These are phyloP conservation scores for Xylaria sp. DNA, from an alignment of 2,329 filamentous ascomycete species.

Conservation along the genomic window DNA sequence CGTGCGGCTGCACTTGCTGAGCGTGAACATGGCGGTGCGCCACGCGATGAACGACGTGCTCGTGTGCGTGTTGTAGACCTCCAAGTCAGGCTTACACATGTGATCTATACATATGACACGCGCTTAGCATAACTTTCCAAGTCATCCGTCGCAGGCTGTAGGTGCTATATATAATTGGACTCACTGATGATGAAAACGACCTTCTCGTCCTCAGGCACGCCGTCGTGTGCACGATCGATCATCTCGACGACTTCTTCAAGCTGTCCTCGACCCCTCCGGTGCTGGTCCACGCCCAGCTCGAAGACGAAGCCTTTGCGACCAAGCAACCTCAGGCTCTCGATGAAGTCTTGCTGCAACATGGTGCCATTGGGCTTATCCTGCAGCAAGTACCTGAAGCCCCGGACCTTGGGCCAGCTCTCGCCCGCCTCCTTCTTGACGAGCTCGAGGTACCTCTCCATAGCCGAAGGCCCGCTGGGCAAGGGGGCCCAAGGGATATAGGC, in stretches of 20 bases:
- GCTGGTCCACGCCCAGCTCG: conserved; percentile 83
- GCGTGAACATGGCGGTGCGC: conserved; percentile 69
- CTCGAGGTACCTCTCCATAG: conserved; percentile 69
- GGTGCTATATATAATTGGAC: conserved; percentile 40
- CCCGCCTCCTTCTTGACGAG: conserved; percentile 67
- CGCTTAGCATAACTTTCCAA: conserved; percentile 10
- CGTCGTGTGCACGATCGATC: conserved; percentile 69
- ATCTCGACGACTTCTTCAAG: conserved; percentile 73
- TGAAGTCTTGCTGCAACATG: conserved; percentile 67
- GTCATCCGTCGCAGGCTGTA: not conserved
- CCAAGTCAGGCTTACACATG: conserved; percentile 84
- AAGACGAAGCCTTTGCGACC: conserved; percentile 71
- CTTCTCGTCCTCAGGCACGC: conserved; percentile 62
- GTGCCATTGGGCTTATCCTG: conserved; percentile 75
- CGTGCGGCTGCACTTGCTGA: conserved; percentile 68
- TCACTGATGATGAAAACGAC: conserved; percentile 74
- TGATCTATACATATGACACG: conserved; percentile 69
- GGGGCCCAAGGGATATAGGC: conserved; percentile 89
- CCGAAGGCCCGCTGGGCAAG: conserved; percentile 65
- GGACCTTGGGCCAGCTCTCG: conserved; percentile 69
- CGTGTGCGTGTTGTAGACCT: conserved; percentile 60
- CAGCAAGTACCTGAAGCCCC: conserved; percentile 82
- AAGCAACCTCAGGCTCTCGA: conserved; percentile 69
- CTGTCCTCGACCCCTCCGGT: conserved; percentile 76
- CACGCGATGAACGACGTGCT: conserved; percentile 70